Conservation (phyloP, 345 rosid species). For the Euphorbia lathyris region DNA sequence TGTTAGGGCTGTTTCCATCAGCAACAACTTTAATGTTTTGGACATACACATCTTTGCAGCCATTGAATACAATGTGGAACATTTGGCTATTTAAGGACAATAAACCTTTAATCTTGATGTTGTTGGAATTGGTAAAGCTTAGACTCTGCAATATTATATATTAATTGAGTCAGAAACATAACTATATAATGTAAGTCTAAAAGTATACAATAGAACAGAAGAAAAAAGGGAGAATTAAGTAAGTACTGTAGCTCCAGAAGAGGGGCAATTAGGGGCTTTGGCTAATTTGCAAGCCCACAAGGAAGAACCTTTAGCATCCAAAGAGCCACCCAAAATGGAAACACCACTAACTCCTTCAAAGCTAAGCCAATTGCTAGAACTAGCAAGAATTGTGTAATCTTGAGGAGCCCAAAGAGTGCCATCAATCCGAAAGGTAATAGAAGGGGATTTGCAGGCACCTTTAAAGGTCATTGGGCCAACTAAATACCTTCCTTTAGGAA, state of each 20-base stretch:
- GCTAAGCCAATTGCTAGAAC: conserved; percentile 39
- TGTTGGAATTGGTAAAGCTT: conserved; percentile 4
- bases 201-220: not conserved
- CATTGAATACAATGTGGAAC: conserved; percentile 3
- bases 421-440: conserved; percentile 38
- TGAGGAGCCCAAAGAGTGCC: conserved; percentile 51
- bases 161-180: too few species aligned
- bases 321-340: conserved; percentile 43
- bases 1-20: not conserved
- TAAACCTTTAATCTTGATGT: not conserved
- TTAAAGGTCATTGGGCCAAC: conserved; percentile 35
- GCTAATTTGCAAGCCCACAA: conserved; percentile 55
- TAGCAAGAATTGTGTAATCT: conserved; percentile 44
- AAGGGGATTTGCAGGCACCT: conserved; percentile 34
- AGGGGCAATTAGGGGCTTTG: conserved; percentile 37
- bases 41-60: not conserved
- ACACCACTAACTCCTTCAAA: conserved; percentile 43
- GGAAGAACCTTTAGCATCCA: conserved; percentile 57
- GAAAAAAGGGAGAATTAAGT: not conserved
- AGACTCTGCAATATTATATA: conserved; percentile 5
- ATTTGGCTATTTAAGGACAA: conserved; percentile 4
- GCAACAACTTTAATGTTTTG: not conserved
- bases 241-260: conserved; percentile 54
- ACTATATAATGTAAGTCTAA: too few species aligned
- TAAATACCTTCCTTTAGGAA: conserved; percentile 47